These are phyloP conservation scores for Bolboschoenoplectus hybrid DNA, from an alignment of 202 grass and related monocot species.

Conservation along the genomic window DNA sequence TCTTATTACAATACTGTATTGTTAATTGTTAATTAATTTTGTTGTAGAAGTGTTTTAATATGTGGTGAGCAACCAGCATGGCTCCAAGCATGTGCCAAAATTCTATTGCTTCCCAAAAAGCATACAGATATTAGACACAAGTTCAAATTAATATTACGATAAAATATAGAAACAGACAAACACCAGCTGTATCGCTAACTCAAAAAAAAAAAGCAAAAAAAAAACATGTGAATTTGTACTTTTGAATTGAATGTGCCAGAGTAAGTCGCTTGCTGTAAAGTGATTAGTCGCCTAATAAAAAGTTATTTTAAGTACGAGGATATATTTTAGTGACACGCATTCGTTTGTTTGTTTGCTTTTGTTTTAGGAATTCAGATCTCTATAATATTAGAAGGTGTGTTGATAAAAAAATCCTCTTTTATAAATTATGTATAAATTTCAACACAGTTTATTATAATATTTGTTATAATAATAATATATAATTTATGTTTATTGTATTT, in stretches of 20 bases:
- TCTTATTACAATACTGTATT: background rate
- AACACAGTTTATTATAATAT: too few relatives aligned
- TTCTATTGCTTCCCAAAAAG: conserved; percentile 13
- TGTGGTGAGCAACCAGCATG: background rate
- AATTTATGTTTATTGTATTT: too few relatives aligned
- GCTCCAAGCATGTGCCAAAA: conserved; percentile 15
- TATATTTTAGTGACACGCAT: background rate
- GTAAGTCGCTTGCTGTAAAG: background rate
- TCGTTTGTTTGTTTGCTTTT: background rate
- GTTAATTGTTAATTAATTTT: background rate
- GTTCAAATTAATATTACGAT: background rate
- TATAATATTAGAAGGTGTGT: too few relatives aligned
- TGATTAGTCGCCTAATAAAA: background rate
- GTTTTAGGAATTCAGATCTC: background rate
- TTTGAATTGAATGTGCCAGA: background rate
- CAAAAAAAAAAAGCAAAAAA: background rate
- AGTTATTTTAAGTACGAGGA: background rate
- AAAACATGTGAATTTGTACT: conserved; percentile 1
- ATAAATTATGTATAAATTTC: too few relatives aligned
- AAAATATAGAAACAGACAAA: background rate
- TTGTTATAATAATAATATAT: too few relatives aligned
- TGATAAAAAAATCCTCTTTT: too few relatives aligned
- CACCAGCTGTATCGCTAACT: background rate
- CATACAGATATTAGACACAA: conserved; percentile 23
- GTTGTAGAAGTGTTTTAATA: background rate